Base-by-base conservation (phyloP, 176 grass and related monocot genomes). In the Oryza coarctata region DNA sequence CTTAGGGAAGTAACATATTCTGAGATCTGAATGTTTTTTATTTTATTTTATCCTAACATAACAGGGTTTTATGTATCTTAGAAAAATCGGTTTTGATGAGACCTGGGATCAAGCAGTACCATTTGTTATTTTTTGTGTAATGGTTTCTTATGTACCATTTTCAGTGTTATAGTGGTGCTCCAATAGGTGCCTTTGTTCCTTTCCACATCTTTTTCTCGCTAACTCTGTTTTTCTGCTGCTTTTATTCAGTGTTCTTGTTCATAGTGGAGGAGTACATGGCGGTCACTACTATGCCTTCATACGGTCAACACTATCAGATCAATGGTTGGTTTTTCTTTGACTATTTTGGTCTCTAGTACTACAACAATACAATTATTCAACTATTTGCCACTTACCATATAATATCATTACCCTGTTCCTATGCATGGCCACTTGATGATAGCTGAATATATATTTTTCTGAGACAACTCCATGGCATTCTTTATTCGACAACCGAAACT, bases 211-310 rank as follows among this genome's bases (percentile, higher is more conserved):
- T 11, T 77, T 30, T 3, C 73, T 50, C 74, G 45, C 80, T 91
- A 86, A 94, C 31, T 43, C 22, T 63, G 38, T 74, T 81, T 62
- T 69, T 72, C 26, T 85, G 39, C 27, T 85, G 32, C 34, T 82
- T 85, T 82, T 77, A 63, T 76, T 63, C 87, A 97, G 94, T 87
- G 91, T 97, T 79, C 94, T 97, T 88, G 94, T 97, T 84, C 94
- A 97, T 73, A 97, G 94, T 81, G 94, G 94, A 84, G 91, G 94
- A 68, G 91, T 97, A 74, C 94, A 97, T 86, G 94, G 94, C 27
- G 94, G 91, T 55, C 94, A 97, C 74, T 97, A 97, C 82, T 97
- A 94, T 88, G 94, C 94, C 70, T 97, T 97, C 68, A 94, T 97
- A 82, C 87, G 91, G 11, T 91, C 94, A 70, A 86, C 85, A 68